Evolutionary conservation across 2,329 filamentous ascomycete genomes (phyloP), one percentile per base, ranked within the genome.

Genomic region (Leptosphaerulina australis): DNA sequence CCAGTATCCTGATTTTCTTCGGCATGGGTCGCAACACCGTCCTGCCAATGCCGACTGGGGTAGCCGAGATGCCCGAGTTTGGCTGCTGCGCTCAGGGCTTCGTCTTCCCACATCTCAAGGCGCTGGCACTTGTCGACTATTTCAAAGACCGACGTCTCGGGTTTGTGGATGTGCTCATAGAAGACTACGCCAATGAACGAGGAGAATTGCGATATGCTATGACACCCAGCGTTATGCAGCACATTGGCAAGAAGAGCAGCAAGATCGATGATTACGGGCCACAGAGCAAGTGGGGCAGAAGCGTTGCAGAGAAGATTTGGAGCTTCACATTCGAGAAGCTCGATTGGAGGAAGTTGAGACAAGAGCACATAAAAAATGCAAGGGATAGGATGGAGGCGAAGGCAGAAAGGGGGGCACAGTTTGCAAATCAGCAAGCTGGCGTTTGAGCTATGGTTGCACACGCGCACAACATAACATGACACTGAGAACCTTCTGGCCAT

Each of bases 31-130:
- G 70, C 17, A 62, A 68, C 0, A 76, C 74, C 1, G 64, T 76
- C 5, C 63, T 68, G 2, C 72, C 73, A 1, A 64, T 72, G 6
- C 55, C 69, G 1, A 29, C 45, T 2, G 75, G 75, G 5, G 66
- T 79, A 1, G 64, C 72, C 31, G 57, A 65, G 18, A 78, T 78
- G 76, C 59, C 71, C 10, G 56, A 67, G 7, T 77, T 69, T 44
- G 76, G 75, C 12, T 78, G 75, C 58, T 79, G 76, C 53, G 71
- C 72, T 1, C 76, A 79, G 61, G 76, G 64, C 2, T 68, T 77
- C 5, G 70, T 78, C 25, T 79, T 77, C 40, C 75, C 74, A 2
- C 71, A 69, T n/a, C 37, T 55, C 11, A 66, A 66, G 36, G 61
- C 63, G 5, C 37, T 58, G 17, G 56, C 57, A 15, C 56, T 70